Conservation (phyloP, 768 basidiomycete species). For the Wakefieldia striispora region DNA sequence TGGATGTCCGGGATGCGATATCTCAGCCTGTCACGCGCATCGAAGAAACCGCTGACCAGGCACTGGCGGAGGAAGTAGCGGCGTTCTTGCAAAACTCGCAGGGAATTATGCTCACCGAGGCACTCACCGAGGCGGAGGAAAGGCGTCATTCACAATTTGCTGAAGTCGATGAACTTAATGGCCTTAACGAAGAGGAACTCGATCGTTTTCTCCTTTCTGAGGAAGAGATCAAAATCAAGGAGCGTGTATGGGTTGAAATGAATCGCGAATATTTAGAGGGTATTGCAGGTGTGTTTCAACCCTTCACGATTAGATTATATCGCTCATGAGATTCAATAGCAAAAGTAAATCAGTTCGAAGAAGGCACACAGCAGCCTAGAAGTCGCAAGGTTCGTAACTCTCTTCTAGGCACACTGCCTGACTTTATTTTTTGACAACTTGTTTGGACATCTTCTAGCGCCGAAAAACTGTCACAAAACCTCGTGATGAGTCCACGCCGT, state of each 20-base stretch:
- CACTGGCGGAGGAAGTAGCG: conserved; percentile 68
- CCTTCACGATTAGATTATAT: conserved; percentile 23
- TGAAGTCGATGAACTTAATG: conserved; percentile 58
- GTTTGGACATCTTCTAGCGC: conserved; percentile 42
- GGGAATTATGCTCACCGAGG: conserved; percentile 55
- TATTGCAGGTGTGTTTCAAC: conserved; percentile 56
- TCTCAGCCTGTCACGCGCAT: conserved; percentile 34
- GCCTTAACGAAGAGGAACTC: conserved; percentile 89
- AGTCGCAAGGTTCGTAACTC: conserved; percentile 77
- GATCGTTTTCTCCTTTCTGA: conserved; percentile 75
- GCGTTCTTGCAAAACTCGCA: conserved; percentile 61
- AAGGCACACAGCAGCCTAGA: conserved; percentile 42
- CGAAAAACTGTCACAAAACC: conserved; percentile 66
- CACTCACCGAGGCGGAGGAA: conserved; percentile 67
- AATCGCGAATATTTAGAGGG: conserved; percentile 90
- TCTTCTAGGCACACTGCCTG: conserved; percentile 27
- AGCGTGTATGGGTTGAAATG: conserved; percentile 91
- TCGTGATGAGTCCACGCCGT: conserved; percentile 66
- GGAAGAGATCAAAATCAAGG: conserved; percentile 82
- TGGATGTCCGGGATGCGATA: conserved; percentile 15
- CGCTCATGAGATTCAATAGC: conserved; percentile 54
- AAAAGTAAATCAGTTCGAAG: conserved; percentile 58
- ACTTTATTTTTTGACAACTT: conserved; percentile 10
- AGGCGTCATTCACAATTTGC: conserved; percentile 53
- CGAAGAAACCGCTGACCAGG: conserved; percentile 61